Conservation (phyloP, 495 filamentous ascomycete genomes). For the Aspergillus cavernicola region DNA sequence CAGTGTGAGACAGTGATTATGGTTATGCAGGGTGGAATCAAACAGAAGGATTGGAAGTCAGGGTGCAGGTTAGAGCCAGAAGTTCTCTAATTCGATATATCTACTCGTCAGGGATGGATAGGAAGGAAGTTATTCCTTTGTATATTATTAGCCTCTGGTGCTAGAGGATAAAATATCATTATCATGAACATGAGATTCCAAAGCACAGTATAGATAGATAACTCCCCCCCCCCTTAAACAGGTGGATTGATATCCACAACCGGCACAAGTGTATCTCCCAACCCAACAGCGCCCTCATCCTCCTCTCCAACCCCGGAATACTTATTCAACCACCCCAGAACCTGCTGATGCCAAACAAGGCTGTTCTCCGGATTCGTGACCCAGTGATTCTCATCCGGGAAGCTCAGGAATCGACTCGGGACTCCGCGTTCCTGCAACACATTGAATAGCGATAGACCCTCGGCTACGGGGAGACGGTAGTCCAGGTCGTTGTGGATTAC, state of each 20-base stretch:
- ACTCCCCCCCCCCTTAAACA: background rate
- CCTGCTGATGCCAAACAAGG: conserved; percentile 46
- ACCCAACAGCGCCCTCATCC: conserved; percentile 27
- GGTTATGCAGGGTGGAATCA: no score
- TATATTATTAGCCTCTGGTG: no score
- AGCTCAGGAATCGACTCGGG: conserved; percentile 57
- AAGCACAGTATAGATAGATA: no score
- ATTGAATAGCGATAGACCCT: conserved; percentile 46
- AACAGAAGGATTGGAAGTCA: no score
- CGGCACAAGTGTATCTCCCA: conserved; percentile 31
- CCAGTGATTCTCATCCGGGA: conserved; percentile 52
- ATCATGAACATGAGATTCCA: no score
- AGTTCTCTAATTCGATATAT: no score
- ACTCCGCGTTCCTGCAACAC: conserved; percentile 45
- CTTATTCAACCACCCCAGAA: conserved; percentile 47
- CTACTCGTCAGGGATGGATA: no score
- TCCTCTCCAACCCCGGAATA: conserved; percentile 31
- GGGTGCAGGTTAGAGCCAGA: no score
- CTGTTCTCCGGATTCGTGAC: conserved; percentile 41
- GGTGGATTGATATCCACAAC: conserved; percentile 26
- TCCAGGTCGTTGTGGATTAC: conserved; percentile 46
- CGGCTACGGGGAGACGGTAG: conserved; percentile 39
- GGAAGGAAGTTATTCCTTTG: no score
- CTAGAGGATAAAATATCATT: no score
- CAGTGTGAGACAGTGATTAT: no score